Conservation (phyloP, 805 yeast genomes). For the Saturnispora gosingensis region DNA sequence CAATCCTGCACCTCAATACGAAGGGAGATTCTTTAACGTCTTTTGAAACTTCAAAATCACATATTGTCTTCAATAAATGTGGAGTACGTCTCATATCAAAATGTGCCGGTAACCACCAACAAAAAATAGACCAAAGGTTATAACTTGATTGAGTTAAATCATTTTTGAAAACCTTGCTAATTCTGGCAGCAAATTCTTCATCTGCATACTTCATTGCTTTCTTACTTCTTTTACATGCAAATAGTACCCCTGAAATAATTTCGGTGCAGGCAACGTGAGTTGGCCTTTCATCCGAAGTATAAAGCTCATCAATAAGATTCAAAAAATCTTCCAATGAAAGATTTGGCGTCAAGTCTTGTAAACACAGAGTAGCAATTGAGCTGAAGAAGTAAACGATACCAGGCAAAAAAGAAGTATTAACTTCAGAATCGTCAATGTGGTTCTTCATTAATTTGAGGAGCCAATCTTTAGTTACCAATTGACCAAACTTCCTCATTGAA, state of each 20-base stretch:
- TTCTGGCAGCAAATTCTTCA: constrained; percentile 34
- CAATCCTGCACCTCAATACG: constrained; percentile 50
- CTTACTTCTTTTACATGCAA: constrained; percentile 35
- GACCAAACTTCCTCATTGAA: constrained; percentile 36
- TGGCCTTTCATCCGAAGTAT: constrained; percentile 60
- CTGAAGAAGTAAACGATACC: constrained; percentile 51
- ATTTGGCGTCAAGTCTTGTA: constrained; percentile 34
- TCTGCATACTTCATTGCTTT: constrained; percentile 34
- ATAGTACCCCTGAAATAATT: constrained; percentile 52
- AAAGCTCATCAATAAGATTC: constrained; percentile 38
- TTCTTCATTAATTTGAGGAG: constrained; percentile 39
- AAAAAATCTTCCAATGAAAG: constrained; percentile 45
- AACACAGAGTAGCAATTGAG: constrained; percentile 39
- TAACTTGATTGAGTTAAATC: constrained; percentile 68
- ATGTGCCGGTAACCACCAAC: constrained; percentile 65
- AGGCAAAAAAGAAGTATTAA: constrained; percentile 56
- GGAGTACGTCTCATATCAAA: constrained; percentile 62
- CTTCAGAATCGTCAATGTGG: constrained; percentile 60
- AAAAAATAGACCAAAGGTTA: constrained; percentile 65
- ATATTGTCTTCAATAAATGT: constrained; percentile 36
- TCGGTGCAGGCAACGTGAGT: constrained; percentile 72
- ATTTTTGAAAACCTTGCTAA: constrained; percentile 37
- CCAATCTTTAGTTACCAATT: constrained; percentile 47
- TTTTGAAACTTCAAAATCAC: constrained; percentile 37
- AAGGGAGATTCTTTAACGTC: constrained; percentile 51